Percentiles rank a stretch among this genome's conserved stretches.
phyloP scores from a whole-genome alignment of 352 stramenopile species.

The Phytopythium kandeliae region DNA sequence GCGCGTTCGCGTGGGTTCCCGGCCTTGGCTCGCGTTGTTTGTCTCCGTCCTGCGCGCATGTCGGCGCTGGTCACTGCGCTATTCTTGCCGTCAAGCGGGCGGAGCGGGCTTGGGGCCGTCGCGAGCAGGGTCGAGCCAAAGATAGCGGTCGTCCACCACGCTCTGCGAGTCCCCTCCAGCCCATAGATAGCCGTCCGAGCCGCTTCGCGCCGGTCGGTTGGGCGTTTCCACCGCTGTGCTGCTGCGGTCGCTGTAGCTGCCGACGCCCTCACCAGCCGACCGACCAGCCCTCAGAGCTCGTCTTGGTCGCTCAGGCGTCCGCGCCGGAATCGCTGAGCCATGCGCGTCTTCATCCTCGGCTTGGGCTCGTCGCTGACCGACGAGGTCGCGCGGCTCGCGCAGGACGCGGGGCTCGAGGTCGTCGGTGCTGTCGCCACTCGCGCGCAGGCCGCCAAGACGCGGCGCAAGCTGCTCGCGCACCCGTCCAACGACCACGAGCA shows the following conservation, averaged over 20 bases:
- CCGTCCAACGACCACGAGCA: slow-evolving; percentile 39
- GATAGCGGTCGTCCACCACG: no score
- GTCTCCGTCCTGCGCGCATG: background rate
- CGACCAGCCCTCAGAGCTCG: background rate
- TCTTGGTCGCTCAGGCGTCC: background rate
- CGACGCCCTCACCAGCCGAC: background rate
- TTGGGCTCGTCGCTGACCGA: slow-evolving; percentile 50
- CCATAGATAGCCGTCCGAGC: no score
- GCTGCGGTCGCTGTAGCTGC: background rate
- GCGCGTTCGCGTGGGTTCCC: background rate
- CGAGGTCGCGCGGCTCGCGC: slow-evolving; percentile 45
- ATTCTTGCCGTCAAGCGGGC: no score
- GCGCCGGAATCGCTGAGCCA: slow-evolving; percentile 6
- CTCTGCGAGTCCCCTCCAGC: background rate
- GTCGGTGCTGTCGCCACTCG: slow-evolving; percentile 46
- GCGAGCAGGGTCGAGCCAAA: no score
- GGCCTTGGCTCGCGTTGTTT: background rate
- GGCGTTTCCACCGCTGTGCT: background rate
- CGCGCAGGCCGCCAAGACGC: slow-evolving; percentile 32
- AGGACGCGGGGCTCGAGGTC: slow-evolving; percentile 64
- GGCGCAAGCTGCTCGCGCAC: slow-evolving; percentile 53
- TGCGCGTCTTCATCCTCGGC: slow-evolving; percentile 76
- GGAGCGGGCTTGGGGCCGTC: no score
- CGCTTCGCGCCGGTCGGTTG: no score
- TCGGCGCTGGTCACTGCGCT: background rate